These are phyloP conservation scores for Xylariaceae sp. DNA, from an alignment of 2,329 filamentous ascomycete genomes.

Conservation along the genomic window DNA sequence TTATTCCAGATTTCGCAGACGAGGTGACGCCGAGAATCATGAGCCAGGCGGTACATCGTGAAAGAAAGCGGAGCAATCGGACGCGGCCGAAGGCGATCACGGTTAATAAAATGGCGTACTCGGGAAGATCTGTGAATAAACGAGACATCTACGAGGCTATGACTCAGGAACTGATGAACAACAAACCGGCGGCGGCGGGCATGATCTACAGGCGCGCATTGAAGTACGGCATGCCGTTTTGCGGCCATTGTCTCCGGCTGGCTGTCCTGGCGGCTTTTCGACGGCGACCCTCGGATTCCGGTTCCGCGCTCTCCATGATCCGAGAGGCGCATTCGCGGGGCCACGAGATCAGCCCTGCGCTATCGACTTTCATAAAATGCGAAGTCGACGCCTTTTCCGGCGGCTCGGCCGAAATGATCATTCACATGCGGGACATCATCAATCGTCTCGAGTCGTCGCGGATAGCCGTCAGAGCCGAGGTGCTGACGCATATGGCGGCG, in stretches of 20 bases:
- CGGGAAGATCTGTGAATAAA: conserved; percentile 27
- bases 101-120: conserved; percentile 22
- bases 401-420: conserved; percentile 19
- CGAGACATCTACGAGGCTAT: conserved; percentile 36
- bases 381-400: conserved; percentile 25
- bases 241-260: conserved; percentile 40
- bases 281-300: conserved; percentile 26
- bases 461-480: conserved; percentile 22
- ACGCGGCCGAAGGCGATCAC: conserved; percentile 10
- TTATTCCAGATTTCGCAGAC: conserved; percentile 33
- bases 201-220: conserved; percentile 37
- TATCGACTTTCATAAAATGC: conserved; percentile 24
- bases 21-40: conserved; percentile 37
- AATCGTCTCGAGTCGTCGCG: conserved; percentile 25
- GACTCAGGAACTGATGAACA: conserved; percentile 35
- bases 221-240: conserved; percentile 33
- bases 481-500: conserved; percentile 27
- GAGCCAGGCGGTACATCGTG: conserved; percentile 28
- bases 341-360: conserved; percentile 37
- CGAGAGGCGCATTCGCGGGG: conserved; percentile 36
- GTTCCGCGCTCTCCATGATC: conserved; percentile 37
- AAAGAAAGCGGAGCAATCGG: neutral
- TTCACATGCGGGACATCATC: conserved; percentile 26
- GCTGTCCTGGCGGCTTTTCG: conserved; percentile 41
- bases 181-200: conserved; percentile 32